Conservation (phyloP, 176 grass and related monocot species). For the Avena atlantica region DNA sequence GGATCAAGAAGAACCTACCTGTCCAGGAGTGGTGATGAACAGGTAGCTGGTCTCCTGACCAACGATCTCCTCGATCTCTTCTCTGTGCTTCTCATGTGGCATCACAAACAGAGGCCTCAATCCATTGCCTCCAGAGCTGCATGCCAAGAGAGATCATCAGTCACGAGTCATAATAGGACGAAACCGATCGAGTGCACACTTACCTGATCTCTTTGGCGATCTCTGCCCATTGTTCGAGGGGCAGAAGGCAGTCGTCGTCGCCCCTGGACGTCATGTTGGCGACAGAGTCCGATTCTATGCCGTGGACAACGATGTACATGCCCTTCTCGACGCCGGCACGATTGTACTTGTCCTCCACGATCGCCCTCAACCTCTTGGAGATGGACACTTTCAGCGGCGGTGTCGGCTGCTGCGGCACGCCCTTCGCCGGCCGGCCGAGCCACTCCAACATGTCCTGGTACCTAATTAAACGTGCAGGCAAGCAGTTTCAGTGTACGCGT, state of each 20-base stretch:
- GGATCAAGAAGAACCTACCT: slow-evolving; percentile 48
- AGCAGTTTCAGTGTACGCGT: not conserved
- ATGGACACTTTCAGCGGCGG: slow-evolving; percentile 79
- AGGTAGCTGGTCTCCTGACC: slow-evolving; percentile 64
- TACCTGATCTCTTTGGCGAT: slow-evolving; percentile 71
- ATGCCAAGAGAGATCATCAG: not conserved
- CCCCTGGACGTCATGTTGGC: slow-evolving; percentile 85
- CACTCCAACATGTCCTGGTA: slow-evolving; percentile 83
- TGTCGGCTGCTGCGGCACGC: slow-evolving; percentile 60
- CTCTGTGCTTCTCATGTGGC: slow-evolving; percentile 90
- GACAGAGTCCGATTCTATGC: slow-evolving; percentile 82
- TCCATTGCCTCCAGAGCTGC: slow-evolving; percentile 51
- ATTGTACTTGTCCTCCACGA: slow-evolving; percentile 73
- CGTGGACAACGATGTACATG: slow-evolving; percentile 80
- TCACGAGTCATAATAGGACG: no score
- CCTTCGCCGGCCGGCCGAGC: slow-evolving; percentile 68
- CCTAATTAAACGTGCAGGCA: slow-evolving; percentile 44
- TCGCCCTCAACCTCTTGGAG: slow-evolving; percentile 81
- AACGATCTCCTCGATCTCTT: slow-evolving; percentile 71
- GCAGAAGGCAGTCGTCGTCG: slow-evolving; percentile 80
- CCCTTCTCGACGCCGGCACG: slow-evolving; percentile 73
- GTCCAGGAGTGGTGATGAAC: slow-evolving; percentile 90
- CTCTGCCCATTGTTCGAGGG: slow-evolving; percentile 73
- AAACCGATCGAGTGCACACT: not conserved
- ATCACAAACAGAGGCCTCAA: slow-evolving; percentile 89